These are phyloP conservation scores for Sporothrix dimorphospora DNA, from an alignment of 2,329 filamentous ascomycete genomes.

Conservation along the genomic window DNA sequence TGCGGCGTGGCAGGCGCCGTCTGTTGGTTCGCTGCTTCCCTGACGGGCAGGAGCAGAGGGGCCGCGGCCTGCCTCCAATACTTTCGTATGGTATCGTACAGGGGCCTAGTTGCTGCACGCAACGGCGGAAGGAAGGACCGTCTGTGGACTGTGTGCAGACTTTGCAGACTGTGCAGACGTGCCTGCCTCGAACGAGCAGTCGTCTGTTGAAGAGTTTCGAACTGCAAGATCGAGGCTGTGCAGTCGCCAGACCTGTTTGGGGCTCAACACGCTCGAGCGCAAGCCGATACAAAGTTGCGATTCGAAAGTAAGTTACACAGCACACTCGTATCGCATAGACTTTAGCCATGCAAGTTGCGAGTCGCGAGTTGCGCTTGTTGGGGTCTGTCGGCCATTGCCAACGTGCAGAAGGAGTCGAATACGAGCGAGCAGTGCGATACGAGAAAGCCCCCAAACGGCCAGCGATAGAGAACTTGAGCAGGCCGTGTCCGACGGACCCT, in stretches of 20 bases:
- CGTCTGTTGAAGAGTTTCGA: neutral
- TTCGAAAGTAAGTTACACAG: too few species aligned
- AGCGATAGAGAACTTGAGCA: neutral
- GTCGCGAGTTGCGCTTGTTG: neutral
- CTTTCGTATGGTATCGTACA: too few species aligned
- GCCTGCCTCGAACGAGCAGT: too few species aligned
- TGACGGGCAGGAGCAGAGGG: neutral
- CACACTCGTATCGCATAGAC: neutral
- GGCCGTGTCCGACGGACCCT: neutral
- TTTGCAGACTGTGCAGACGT: neutral
- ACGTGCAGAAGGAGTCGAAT: too few species aligned
- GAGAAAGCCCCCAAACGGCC: neutral
- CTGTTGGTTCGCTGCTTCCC: conserved; percentile 11
- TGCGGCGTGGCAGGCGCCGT: neutral
- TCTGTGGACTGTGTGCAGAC: neutral
- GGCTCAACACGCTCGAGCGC: neutral
- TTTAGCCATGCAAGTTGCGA: too few species aligned
- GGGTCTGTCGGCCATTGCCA: too few species aligned
- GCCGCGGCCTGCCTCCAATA: neutral
- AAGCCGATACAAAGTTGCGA: neutral
- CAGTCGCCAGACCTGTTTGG: neutral
- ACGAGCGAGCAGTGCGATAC: neutral
- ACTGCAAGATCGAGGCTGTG: conserved; percentile 8
- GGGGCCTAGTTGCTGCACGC: conserved; percentile 21
- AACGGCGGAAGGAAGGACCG: neutral